phyloP scores from a whole-genome alignment of 2,329 filamentous ascomycete genomes.

The Fusarium vanettenii region DNA sequence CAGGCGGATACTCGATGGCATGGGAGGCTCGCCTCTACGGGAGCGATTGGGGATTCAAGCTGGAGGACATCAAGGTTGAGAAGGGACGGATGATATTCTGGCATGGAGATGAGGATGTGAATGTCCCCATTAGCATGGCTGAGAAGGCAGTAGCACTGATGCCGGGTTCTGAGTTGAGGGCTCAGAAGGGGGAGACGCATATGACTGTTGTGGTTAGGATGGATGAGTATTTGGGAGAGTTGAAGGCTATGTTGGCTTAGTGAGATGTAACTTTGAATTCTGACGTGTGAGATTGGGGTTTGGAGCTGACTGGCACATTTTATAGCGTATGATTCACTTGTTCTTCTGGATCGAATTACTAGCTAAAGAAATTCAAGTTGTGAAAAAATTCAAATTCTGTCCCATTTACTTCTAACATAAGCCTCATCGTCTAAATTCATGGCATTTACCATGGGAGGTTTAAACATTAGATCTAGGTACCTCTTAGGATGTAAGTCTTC shows the following conservation, averaged over 20 bases:
- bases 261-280: neutral
- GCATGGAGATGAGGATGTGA: constrained; percentile 22
- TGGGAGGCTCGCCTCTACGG: constrained; percentile 26
- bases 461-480: neutral
- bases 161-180: constrained; percentile 12
- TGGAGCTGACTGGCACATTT: neutral
- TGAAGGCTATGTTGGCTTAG: constrained; percentile 14
- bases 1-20: constrained; percentile 8
- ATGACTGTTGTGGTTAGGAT: constrained; percentile 16
- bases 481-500: neutral
- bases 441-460: neutral
- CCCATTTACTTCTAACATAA: too few species aligned
- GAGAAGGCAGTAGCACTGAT: constrained; percentile 13
- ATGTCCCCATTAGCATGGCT: constrained; percentile 18
- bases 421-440: neutral
- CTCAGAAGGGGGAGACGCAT: constrained; percentile 23
- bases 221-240: neutral
- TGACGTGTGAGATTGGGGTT: neutral
- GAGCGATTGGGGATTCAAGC: constrained; percentile 20
- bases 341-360: neutral
- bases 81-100: constrained; percentile 25
- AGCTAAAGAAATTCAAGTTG: neutral
- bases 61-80: constrained; percentile 23
- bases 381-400: too few species aligned
- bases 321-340: neutral